These are phyloP conservation scores for Nicotiana tomentosiformis DNA, from an alignment of 257 asterid species.

Conservation along the genomic window DNA sequence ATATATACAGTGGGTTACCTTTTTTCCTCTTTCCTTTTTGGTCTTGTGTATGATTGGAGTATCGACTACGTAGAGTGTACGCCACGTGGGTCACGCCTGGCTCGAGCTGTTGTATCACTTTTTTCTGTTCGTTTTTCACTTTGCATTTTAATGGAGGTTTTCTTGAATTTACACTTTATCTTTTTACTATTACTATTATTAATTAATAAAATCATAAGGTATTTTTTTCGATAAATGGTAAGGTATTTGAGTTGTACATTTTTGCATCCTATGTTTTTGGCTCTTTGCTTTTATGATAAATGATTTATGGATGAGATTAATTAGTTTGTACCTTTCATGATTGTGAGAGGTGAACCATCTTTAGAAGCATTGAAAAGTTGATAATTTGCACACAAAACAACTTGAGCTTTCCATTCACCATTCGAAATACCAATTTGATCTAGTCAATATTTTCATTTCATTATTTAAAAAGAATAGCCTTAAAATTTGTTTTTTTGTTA, in stretches of 20 bases:
- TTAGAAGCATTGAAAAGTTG: not conserved
- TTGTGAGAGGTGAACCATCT: not conserved
- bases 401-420: too few species aligned
- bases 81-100: not conserved
- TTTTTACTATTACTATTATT: too few species aligned
- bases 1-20: too few species aligned
- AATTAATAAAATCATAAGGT: not conserved
- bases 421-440: too few species aligned
- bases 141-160: too few species aligned
- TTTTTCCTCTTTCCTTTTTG: not conserved
- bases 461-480: too few species aligned
- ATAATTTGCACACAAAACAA: not conserved
- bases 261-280: not conserved
- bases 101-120: not conserved
- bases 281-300: not conserved
- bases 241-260: not conserved
- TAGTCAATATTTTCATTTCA: not conserved
- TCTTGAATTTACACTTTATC: too few species aligned
- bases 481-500: too few species aligned
- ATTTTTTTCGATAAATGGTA: not conserved
- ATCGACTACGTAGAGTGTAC: not conserved
- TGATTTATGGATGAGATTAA: not conserved
- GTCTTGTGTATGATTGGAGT: not conserved
- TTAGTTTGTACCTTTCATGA: not conserved
- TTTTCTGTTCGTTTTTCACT: not conserved